These are phyloP conservation scores for Phytopythium ostracodes DNA, from an alignment of 352 stramenopile species.

Conservation along the genomic window DNA sequence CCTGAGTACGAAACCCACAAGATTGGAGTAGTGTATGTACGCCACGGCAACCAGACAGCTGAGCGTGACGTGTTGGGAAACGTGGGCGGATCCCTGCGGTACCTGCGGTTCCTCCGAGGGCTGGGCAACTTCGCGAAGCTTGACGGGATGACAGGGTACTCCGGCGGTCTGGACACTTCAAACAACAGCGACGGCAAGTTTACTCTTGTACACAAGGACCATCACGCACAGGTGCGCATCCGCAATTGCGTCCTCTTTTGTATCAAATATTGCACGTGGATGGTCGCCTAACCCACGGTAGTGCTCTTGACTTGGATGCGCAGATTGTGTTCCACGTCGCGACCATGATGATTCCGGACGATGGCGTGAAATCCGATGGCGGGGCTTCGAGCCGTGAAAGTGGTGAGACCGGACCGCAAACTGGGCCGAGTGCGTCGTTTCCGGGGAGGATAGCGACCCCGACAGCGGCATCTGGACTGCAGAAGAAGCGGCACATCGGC, in stretches of 20 bases:
- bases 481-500: conserved; percentile 87
- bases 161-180: conserved; percentile 69
- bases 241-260: background rate
- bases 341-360: conserved; percentile 68
- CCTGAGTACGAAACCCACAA: conserved; percentile 86
- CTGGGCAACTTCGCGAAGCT: conserved; percentile 70
- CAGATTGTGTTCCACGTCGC: conserved; percentile 87
- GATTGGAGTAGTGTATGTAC: conserved; percentile 77
- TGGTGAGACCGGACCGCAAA: background rate
- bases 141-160: conserved; percentile 59
- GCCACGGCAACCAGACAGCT: conserved; percentile 41
- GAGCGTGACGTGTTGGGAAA: conserved; percentile 74
- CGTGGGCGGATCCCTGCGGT: conserved; percentile 67
- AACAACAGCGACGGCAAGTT: conserved; percentile 74
- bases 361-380: background rate
- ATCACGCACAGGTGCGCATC: conserved; percentile 49
- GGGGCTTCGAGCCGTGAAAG: background rate
- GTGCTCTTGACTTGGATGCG: background rate
- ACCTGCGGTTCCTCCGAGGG: conserved; percentile 66
- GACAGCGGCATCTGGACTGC: conserved; percentile 26
- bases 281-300: background rate
- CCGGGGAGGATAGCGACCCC: background rate
- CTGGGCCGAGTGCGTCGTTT: background rate
- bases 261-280: background rate
- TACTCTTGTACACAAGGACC: conserved; percentile 64